A percentile compares a stretch with the other conserved stretches of the same genome.
Evolutionary conservation across 2,329 filamentous ascomycete species (phyloP).

Genomic region (Immersiporthe knoxdaviesiana): DNA sequence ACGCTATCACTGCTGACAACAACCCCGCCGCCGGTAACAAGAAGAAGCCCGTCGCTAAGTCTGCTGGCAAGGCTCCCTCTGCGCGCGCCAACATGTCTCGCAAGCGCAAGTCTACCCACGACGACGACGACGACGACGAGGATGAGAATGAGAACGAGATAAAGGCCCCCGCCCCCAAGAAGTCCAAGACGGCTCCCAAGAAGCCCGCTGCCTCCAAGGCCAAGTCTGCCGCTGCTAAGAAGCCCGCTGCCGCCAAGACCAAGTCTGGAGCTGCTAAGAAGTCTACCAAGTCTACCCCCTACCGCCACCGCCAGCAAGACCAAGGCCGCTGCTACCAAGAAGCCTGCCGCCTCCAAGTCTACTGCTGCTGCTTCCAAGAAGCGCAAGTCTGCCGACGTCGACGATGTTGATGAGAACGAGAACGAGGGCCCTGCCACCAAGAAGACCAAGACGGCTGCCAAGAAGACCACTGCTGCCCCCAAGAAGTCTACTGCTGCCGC

Average conservation of each 20-base stretch:
- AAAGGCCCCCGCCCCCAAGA: conserved; percentile 10
- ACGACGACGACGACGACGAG: conserved; percentile 32
- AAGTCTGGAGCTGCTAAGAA: conserved; percentile 6
- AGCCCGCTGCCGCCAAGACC: conserved; percentile 14
- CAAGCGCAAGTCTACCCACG: conserved; percentile 54
- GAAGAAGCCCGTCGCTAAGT: not conserved
- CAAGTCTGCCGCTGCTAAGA: conserved; percentile 9
- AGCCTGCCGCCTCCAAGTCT: not conserved
- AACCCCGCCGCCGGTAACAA: not conserved
- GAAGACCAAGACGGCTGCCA: conserved; percentile 25
- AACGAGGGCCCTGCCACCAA: conserved; percentile 60
- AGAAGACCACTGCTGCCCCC: conserved; percentile 12
- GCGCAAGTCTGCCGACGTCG: conserved; percentile 10
- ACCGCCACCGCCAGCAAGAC: conserved; percentile 31
- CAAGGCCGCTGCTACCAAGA: conserved; percentile 28
- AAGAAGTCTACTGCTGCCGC: conserved; percentile 27
- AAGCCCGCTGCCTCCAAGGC: conserved; percentile 29
- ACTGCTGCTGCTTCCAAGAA: conserved; percentile 19
- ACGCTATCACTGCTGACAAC: conserved; percentile 1
- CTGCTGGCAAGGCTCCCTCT: not conserved
- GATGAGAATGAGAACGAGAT: not conserved
- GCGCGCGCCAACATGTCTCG: conserved; percentile 23
- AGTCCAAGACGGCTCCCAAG: conserved; percentile 13
- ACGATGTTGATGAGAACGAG: conserved; percentile 42
- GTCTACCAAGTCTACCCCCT: not conserved